Evolutionary conservation across 2,329 filamentous ascomycete species (phyloP).

Genomic region (Ophiostoma himal-ulmi): DNA sequence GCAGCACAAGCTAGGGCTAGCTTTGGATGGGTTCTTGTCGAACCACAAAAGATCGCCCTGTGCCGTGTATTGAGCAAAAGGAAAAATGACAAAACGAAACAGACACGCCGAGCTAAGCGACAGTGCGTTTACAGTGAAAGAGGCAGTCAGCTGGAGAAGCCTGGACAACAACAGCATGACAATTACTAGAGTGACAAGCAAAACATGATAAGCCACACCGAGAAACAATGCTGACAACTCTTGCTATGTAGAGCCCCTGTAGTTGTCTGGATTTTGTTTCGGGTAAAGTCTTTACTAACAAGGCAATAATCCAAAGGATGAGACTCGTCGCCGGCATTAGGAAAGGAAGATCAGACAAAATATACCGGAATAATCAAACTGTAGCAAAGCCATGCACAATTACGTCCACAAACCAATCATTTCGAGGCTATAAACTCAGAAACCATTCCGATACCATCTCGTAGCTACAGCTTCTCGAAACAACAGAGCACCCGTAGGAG

Average conservation of each 20-base stretch:
- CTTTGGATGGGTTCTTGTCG: not conserved
- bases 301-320: too few species aligned
- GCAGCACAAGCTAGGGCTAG: not conserved
- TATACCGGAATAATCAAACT: too few species aligned
- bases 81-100: not conserved
- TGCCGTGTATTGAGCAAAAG: not conserved
- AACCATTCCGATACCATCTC: too few species aligned
- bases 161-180: too few species aligned
- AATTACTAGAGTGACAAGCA: not conserved
- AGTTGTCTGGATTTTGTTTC: too few species aligned
- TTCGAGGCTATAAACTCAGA: too few species aligned
- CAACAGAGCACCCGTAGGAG: too few species aligned
- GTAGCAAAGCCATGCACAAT: too few species aligned
- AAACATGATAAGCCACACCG: not conserved
- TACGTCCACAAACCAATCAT: too few species aligned
- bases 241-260: not conserved
- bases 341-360: not conserved
- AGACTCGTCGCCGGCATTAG: not conserved
- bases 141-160: not conserved
- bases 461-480: too few species aligned
- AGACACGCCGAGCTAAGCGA: not conserved
- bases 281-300: too few species aligned
- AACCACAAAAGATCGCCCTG: not conserved
- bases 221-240: not conserved
- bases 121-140: not conserved